Base-by-base conservation (phyloP, 2,329 filamentous ascomycete species). In the Daldinia sp. region DNA sequence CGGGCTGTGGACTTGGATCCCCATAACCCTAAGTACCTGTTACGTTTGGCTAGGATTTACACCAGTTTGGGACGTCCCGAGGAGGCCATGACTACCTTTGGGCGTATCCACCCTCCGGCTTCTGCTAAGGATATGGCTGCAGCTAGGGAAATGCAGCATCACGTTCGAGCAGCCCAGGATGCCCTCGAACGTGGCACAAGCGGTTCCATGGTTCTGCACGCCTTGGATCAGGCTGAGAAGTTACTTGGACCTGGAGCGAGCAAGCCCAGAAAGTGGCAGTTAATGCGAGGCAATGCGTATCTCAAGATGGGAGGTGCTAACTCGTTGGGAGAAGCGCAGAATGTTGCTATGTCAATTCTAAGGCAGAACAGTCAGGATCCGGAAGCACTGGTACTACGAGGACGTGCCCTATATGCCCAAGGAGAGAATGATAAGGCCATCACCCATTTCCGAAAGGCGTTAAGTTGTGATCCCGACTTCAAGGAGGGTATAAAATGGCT, bases 401-500 rank as follows among this genome's bases (percentile, higher is more conserved):
- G 95, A 26, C 89, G 94, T 70, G 92, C 93, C 15, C 86, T 97
- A 56, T 98, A 98, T 76, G 91, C 90, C 3, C 93, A 96, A 78
- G 96, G 96, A 33, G 96, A 99, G 74, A 97, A 97, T 76, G 93
- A 97, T 2, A 97, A 98, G 85, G 95, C 96, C 1, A 87, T 97
- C 48, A 92, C 95, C 78, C 93, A 97, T 79, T 96, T 98, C 83
- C 89, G 93, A 72, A 93, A 96, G 82, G 96, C 95, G 20, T 83
- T 97, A 63, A 92, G 87, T 79, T 93, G 94, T 79, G 96, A 98
- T 75, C 96, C 96, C 7, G 96, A 99, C 80, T 96, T 92, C 83
- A 91, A 89, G 75, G 91, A 93, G 71, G 95, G 94, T 6, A 88
- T 97, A 74, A 97, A 94, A 82, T 95, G 93, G 83, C 85, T 98